These are phyloP conservation scores for Oehlia diaphana DNA, from an alignment of 192 early-diverging fungal genomes.

Conservation along the genomic window DNA sequence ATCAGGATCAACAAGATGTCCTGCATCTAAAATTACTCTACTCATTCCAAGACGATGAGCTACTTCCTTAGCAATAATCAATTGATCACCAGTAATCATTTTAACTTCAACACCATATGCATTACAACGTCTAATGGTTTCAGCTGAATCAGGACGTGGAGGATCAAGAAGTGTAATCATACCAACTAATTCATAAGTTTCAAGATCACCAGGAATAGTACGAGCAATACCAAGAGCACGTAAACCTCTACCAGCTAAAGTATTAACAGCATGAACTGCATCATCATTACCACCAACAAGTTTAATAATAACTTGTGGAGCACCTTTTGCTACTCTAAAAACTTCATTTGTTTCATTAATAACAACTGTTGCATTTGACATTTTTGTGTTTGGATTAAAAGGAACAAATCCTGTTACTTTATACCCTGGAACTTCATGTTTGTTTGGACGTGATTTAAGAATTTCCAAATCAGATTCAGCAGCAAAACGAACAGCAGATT, in stretches of 20 bases:
- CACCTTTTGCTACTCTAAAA: slow-evolving; percentile 93
- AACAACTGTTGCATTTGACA: slow-evolving; percentile 85
- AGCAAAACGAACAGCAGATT: slow-evolving; percentile 84
- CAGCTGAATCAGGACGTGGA: slow-evolving; percentile 83
- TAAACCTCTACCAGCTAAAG: slow-evolving; percentile 79
- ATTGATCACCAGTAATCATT: slow-evolving; percentile 97
- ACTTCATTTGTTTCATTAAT: slow-evolving; percentile 76
- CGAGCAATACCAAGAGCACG: slow-evolving; percentile 93
- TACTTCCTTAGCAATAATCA: slow-evolving; percentile 92
- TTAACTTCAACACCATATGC: slow-evolving; percentile 90
- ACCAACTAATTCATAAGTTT: slow-evolving; percentile 79
- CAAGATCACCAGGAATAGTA: slow-evolving; percentile 64
- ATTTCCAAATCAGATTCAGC: slow-evolving; percentile 72
- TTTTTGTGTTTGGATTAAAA: slow-evolving; percentile 91
- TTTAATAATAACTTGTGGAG: slow-evolving; percentile 88
- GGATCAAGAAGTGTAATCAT: slow-evolving; percentile 92
- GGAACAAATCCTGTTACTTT: slow-evolving; percentile 89
- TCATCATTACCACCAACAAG: slow-evolving; percentile 82
- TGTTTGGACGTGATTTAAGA: slow-evolving; percentile 53
- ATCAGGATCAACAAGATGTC: slow-evolving; percentile 76
- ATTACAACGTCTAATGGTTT: slow-evolving; percentile 83
- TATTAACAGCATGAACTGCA: slow-evolving; percentile 79
- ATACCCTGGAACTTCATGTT: slow-evolving; percentile 78
- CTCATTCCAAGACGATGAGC: slow-evolving; percentile 90
- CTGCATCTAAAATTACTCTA: slow-evolving; percentile 87